phyloP scores from a whole-genome alignment of 2,329 filamentous ascomycete genomes.

The Paecilomyces variotii region DNA sequence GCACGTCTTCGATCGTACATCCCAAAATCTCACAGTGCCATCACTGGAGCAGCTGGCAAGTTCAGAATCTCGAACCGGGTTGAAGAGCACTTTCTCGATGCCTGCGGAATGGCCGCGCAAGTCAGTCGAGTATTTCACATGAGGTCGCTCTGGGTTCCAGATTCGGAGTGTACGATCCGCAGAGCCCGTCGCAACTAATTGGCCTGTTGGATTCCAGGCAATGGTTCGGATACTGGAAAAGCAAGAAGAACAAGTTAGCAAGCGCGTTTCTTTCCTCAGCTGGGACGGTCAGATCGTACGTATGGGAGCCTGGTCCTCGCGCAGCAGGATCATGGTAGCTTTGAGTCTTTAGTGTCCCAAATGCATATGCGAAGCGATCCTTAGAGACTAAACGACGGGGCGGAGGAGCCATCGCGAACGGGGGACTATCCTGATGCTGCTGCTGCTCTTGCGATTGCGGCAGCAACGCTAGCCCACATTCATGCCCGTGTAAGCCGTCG shows the following conservation, averaged over 20 bases:
- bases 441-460: constrained; percentile 9
- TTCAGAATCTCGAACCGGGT: constrained; percentile 42
- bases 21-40: constrained; percentile 44
- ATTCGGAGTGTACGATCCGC: constrained; percentile 84
- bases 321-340: constrained; percentile 58
- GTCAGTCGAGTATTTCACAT: constrained; percentile 40
- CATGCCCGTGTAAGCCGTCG: constrained; percentile 16
- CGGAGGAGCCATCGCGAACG: constrained; percentile 28
- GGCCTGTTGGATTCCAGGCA: constrained; percentile 82
- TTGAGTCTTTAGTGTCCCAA: constrained; percentile 61
- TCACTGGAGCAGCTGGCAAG: constrained; percentile 43
- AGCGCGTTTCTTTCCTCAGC: constrained; percentile 1
- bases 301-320: constrained; percentile 48
- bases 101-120: constrained; percentile 40
- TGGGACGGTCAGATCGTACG: constrained; percentile 35
- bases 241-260: constrained; percentile 12
- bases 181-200: constrained; percentile 75
- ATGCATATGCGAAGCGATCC: constrained; percentile 59
- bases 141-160: constrained; percentile 62
- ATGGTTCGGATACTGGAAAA: constrained; percentile 61
- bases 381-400: constrained; percentile 46
- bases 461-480: constrained; percentile 8
- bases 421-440: constrained; percentile 5
- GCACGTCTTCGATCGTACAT: constrained; percentile 42
- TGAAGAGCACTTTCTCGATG: constrained; percentile 43